These are phyloP conservation scores for Physcomitrium patens DNA, from an alignment of 225 moss, liverwort and hornwort species.

Conservation along the genomic window DNA sequence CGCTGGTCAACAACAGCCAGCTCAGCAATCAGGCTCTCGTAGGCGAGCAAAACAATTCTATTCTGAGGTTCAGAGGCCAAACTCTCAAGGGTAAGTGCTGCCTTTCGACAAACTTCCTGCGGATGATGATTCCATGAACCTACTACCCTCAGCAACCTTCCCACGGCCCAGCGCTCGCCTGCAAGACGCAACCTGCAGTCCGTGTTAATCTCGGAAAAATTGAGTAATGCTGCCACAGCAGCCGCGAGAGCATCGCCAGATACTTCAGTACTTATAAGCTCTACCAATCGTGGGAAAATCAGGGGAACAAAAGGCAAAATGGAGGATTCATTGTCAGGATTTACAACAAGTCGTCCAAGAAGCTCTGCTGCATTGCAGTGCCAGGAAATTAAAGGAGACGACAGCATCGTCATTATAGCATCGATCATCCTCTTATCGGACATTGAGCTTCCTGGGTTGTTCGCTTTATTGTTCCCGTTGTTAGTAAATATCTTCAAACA, in stretches of 20 bases:
- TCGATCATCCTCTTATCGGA: slow-evolving; percentile 75
- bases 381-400: slow-evolving; percentile 80
- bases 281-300: slow-evolving; percentile 84
- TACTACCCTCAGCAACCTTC: slow-evolving; percentile 73
- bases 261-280: slow-evolving; percentile 64
- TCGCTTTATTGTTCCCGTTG: slow-evolving; percentile 61
- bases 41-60: slow-evolving; percentile 70
- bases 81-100: slow-evolving; percentile 86
- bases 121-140: slow-evolving; percentile 60
- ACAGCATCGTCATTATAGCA: slow-evolving; percentile 79
- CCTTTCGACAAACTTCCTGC: slow-evolving; percentile 83
- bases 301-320: slow-evolving; percentile 74
- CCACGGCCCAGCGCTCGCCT: slow-evolving; percentile 90
- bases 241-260: slow-evolving; percentile 83
- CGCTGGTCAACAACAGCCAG: slow-evolving; percentile 78
- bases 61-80: slow-evolving; percentile 96
- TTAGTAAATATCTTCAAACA: slow-evolving; percentile 83
- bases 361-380: slow-evolving; percentile 90
- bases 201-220: slow-evolving; percentile 96
- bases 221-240: slow-evolving; percentile 90
- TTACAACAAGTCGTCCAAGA: slow-evolving; percentile 89
- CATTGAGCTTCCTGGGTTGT: slow-evolving; percentile 45
- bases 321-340: slow-evolving; percentile 93
- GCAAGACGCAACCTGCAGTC: slow-evolving; percentile 92
- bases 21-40: slow-evolving; percentile 81